Evolutionary conservation across 2,329 filamentous ascomycete genomes (phyloP).

Genomic region (Bipolaris bicolor): DNA sequence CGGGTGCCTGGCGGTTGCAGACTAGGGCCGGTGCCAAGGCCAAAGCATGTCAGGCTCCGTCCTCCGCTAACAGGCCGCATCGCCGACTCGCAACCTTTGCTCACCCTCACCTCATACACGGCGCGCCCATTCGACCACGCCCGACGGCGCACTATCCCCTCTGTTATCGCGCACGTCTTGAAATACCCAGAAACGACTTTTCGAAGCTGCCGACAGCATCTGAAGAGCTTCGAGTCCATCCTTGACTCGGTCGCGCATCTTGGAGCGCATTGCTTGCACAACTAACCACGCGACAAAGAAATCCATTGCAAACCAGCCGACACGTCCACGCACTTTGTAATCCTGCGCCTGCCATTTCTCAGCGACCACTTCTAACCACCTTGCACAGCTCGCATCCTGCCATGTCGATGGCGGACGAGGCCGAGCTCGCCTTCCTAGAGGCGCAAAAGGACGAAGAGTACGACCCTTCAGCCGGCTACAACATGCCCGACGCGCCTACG

Average conservation of each 20-base stretch:
- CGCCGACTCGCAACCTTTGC: slow-evolving; percentile 17
- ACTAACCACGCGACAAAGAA: slow-evolving; percentile 35
- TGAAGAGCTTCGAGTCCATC: slow-evolving; percentile 5
- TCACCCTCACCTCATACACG: slow-evolving; percentile 15
- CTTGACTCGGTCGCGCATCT: slow-evolving; percentile 14
- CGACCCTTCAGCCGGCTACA: slow-evolving; percentile 49
- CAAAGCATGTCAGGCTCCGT: slow-evolving; percentile 12
- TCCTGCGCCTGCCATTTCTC: slow-evolving; percentile 14
- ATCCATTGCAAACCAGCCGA: slow-evolving; percentile 23
- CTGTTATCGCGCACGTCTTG: slow-evolving; percentile 18
- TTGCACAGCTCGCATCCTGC: slow-evolving; percentile 8
- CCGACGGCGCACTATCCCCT: slow-evolving; percentile 22
- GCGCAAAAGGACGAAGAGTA: slow-evolving; percentile 51
- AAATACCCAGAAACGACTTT: background rate
- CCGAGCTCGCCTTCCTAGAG: slow-evolving; percentile 60
- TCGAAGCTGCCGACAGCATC: slow-evolving; percentile 5
- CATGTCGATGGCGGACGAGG: slow-evolving; percentile 58
- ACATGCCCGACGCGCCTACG: slow-evolving; percentile 53
- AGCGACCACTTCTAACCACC: slow-evolving; percentile 18
- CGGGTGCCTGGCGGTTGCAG: slow-evolving; percentile 17
- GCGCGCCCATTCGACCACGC: slow-evolving; percentile 6
- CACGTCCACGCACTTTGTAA: slow-evolving; percentile 18
- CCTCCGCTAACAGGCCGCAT: slow-evolving; percentile 9
- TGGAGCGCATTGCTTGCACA: slow-evolving; percentile 15
- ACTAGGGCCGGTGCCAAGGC: slow-evolving; percentile 17